These are phyloP conservation scores for Picochlorum sp. DNA, from an alignment of 139 green algal genomes.

Conservation along the genomic window DNA sequence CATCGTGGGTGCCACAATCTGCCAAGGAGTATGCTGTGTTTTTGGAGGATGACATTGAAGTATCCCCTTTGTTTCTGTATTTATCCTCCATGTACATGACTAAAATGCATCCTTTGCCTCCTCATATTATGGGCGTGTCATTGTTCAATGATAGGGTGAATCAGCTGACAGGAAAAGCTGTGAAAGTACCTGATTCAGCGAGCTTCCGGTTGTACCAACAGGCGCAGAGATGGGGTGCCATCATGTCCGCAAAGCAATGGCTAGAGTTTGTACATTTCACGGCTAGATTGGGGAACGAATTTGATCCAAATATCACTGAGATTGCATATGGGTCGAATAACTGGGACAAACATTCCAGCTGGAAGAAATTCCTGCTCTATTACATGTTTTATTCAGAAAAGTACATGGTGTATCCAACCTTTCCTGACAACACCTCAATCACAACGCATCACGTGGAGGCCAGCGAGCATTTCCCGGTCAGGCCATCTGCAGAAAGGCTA, in stretches of 20 bases:
- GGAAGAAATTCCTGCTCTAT: too few species aligned
- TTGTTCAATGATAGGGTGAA: neutral
- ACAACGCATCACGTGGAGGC: too few species aligned
- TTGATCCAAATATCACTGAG: too few species aligned
- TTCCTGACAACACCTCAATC: too few species aligned
- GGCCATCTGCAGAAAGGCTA: too few species aligned
- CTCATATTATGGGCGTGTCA: neutral
- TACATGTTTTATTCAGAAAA: too few species aligned
- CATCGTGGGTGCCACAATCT: neutral
- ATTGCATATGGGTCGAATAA: too few species aligned
- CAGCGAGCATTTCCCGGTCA: too few species aligned
- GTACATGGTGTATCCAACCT: too few species aligned
- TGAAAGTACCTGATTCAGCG: neutral
- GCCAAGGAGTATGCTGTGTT: neutral
- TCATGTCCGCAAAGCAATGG: neutral
- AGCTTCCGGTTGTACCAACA: neutral
- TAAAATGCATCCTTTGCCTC: neutral
- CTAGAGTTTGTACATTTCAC: neutral
- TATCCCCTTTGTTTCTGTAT: neutral
- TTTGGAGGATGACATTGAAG: neutral
- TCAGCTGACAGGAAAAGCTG: neutral
- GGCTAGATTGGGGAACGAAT: too few species aligned
- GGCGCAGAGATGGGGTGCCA: neutral
- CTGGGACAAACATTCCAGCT: too few species aligned
- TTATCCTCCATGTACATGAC: neutral